These are phyloP conservation scores for Aschersonia sp. DNA, from an alignment of 2,329 filamentous ascomycete genomes.

Conservation along the genomic window DNA sequence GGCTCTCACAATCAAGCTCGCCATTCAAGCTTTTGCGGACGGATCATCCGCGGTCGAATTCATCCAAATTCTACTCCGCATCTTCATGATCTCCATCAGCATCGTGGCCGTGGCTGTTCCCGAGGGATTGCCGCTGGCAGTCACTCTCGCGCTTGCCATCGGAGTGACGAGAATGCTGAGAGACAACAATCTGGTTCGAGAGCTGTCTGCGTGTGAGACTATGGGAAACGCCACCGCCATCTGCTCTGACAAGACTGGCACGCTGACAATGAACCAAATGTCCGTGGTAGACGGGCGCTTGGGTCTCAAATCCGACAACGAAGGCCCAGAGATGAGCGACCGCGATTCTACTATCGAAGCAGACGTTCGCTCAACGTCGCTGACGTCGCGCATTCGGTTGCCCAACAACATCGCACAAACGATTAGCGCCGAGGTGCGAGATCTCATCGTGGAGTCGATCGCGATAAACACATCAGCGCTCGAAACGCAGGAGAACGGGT, in stretches of 20 bases:
- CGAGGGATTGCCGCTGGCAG: conserved; percentile 51
- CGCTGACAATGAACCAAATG: conserved; percentile 17
- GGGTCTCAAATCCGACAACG: neutral
- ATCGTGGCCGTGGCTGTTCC: conserved; percentile 54
- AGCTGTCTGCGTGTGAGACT: conserved; percentile 54
- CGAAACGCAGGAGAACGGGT: conserved; percentile 27
- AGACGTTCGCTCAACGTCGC: no score
- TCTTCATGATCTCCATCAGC: conserved; percentile 51
- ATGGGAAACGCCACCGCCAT: conserved; percentile 62
- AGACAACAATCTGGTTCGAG: conserved; percentile 54
- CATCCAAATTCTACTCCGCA: conserved; percentile 40
- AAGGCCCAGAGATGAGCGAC: neutral
- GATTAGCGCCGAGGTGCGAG: conserved; percentile 13
- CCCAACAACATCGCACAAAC: neutral
- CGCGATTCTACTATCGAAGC: no score
- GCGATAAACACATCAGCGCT: conserved; percentile 43
- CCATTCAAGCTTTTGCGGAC: conserved; percentile 44
- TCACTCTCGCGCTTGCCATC: conserved; percentile 53
- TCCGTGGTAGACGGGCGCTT: conserved; percentile 8
- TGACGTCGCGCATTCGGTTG: neutral
- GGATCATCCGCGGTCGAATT: conserved; percentile 36
- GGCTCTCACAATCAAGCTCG: conserved; percentile 65
- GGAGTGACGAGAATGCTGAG: conserved; percentile 55
- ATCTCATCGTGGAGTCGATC: conserved; percentile 24
- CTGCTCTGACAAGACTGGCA: conserved; percentile 48